Evolutionary conservation across 2,329 filamentous ascomycete species (phyloP), one percentile per base, ranked within the genome.

Genomic region (Claviceps lovelessii): DNA sequence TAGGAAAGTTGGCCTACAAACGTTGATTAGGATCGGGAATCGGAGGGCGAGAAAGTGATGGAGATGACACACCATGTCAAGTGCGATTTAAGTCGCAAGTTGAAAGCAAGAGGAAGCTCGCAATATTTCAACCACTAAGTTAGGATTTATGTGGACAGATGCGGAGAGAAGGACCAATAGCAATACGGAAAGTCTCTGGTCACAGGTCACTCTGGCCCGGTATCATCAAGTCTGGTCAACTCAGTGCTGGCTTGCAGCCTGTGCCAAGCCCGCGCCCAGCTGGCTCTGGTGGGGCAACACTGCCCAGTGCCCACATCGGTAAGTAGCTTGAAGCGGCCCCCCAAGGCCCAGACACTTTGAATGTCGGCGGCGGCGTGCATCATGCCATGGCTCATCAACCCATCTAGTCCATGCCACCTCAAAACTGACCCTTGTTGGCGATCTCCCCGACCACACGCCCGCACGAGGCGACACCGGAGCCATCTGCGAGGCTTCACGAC

Each of bases 1-100:
- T 97, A 41, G 93, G 93, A 53, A 97, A 81, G 67, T 84, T 90
- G 44, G 86, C 86, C 74, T 87, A 56, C n/a, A n/a, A n/a, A 6
- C 23, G 49, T 19, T 50, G 23, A 41, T 55, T 49, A 55, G 49
- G 28, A 28, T 46, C n/a, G 33, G 23, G 29, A 7, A 17, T 7
- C 17, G 28, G 9, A 52, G 41, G 15, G 35, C 10, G 19, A 19
- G 33, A 19, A 6, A 19, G 9, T 9, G 13, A 28, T 28, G 7
- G 10, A 33, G 51, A 6, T 23, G n/a, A 17, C 55, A 29, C 23
- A 56, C 55, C 55, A 54, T 56, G 5, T 19, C 37, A 28, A 45
- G 39, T 9, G 11, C 17, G 31, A 41, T 41, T 2, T 5, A 46
- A 13, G 7, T 5, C 5, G 11, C 11, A 28, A 5, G 19, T 28